Percentiles rank a stretch among this genome's conserved stretches.
These are phyloP conservation scores for Globisporangium viniferum DNA, from an alignment of 352 stramenopile genomes.

Conservation along the genomic window DNA sequence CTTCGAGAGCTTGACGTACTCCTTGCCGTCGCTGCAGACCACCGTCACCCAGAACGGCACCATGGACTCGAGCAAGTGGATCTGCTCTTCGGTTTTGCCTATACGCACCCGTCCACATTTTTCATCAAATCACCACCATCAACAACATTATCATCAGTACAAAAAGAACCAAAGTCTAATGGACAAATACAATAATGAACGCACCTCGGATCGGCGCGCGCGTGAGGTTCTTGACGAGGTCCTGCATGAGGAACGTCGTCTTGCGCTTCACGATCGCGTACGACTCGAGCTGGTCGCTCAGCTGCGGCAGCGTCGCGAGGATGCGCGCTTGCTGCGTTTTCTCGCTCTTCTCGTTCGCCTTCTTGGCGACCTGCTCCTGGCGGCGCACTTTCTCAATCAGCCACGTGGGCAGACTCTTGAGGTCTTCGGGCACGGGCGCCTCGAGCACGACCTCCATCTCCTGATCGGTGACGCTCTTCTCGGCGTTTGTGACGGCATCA, in stretches of 20 bases:
- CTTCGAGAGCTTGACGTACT: constrained; percentile 61
- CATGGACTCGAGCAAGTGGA: constrained; percentile 62
- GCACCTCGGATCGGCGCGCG: constrained; percentile 38
- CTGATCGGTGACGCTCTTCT: constrained; percentile 15
- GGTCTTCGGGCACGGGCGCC: constrained; percentile 59
- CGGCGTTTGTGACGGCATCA: constrained; percentile 9
- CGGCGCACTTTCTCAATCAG: constrained; percentile 70
- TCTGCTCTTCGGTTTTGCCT: constrained; percentile 61
- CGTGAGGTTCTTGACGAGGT: constrained; percentile 45
- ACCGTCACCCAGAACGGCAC: constrained; percentile 78
- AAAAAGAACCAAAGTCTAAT: neutral
- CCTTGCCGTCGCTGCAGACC: constrained; percentile 52
- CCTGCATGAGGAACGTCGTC: constrained; percentile 46
- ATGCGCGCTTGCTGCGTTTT: constrained; percentile 42
- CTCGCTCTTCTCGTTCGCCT: constrained; percentile 37
- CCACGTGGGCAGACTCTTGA: constrained; percentile 71
- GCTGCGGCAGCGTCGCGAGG: constrained; percentile 55
- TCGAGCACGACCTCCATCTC: constrained; percentile 45
- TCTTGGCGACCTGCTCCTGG: constrained; percentile 45
- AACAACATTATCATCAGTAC: neutral
- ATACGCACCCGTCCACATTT: no score
- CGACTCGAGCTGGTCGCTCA: constrained; percentile 77
- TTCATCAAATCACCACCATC: no score
- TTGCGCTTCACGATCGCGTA: constrained; percentile 66
- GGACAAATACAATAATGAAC: neutral